Conservation (phyloP, 129 eudicot species). For the Lactuca saligna region DNA sequence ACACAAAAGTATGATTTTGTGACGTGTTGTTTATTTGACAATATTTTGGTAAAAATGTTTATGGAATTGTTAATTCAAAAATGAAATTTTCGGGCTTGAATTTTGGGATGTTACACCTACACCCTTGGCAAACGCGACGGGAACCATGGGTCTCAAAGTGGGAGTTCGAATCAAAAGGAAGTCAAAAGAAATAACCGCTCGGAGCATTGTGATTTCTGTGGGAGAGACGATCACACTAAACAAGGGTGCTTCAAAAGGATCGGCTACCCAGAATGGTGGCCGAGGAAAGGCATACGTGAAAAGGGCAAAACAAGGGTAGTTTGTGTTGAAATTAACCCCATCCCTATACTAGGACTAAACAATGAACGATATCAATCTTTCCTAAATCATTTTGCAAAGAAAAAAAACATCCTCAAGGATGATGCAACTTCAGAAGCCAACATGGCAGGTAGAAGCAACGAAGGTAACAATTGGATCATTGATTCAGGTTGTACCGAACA, state of each 20-base stretch:
- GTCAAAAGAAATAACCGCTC: neutral
- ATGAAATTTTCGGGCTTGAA: too few relatives aligned
- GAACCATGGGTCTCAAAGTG: neutral
- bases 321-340: neutral
- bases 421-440: neutral
- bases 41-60: too few relatives aligned
- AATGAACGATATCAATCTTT: neutral
- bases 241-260: neutral
- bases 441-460: neutral
- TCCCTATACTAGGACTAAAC: neutral
- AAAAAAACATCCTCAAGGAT: neutral
- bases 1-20: too few relatives aligned
- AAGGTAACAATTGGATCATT: neutral
- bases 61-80: too few relatives aligned
- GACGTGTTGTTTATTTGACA: too few relatives aligned
- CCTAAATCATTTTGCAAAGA: neutral
- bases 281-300: neutral
- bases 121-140: neutral
- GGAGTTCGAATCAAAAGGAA: neutral
- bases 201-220: neutral
- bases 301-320: neutral
- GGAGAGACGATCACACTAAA: neutral
- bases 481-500: neutral
- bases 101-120: too few relatives aligned
- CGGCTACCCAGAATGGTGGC: neutral